Evolutionary conservation across 352 stramenopile species (phyloP).

Genomic region (Pythium vanterpoolii): DNA sequence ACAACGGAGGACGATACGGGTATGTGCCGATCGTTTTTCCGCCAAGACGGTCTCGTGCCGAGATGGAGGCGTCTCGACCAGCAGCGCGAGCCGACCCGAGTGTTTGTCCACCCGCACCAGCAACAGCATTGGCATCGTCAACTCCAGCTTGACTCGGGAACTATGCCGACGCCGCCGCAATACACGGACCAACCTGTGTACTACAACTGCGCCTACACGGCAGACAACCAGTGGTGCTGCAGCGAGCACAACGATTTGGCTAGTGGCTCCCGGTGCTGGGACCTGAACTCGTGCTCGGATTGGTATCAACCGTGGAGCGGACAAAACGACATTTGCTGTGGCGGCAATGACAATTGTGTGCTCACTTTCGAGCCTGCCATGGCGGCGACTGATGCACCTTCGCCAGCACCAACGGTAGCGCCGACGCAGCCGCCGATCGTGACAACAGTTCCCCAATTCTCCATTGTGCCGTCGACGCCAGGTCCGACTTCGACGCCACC

Average conservation of each 20-base stretch:
- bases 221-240: conserved; percentile 42
- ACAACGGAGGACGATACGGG: background rate
- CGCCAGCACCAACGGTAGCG: conserved; percentile 1
- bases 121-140: background rate
- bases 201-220: conserved; percentile 37
- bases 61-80: background rate
- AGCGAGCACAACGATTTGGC: conserved; percentile 29
- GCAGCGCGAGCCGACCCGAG: background rate
- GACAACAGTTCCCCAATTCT: background rate
- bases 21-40: conserved; percentile 26
- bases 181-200: conserved; percentile 33
- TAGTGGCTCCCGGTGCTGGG: conserved; percentile 37
- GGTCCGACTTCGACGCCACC: conserved; percentile 2
- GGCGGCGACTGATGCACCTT: conserved; percentile 9
- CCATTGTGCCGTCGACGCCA: background rate
- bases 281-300: conserved; percentile 29
- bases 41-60: background rate
- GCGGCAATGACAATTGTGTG: conserved; percentile 26
- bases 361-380: conserved; percentile 39
- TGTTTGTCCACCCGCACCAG: conserved; percentile 4
- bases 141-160: conserved; percentile 39
- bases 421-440: background rate
- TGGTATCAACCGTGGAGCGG: conserved; percentile 33
- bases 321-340: conserved; percentile 57
- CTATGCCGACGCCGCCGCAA: conserved; percentile 16